Evolutionary conservation across 192 early-diverging fungal genomes (phyloP).

Genomic region (Dissophora globulifera): DNA sequence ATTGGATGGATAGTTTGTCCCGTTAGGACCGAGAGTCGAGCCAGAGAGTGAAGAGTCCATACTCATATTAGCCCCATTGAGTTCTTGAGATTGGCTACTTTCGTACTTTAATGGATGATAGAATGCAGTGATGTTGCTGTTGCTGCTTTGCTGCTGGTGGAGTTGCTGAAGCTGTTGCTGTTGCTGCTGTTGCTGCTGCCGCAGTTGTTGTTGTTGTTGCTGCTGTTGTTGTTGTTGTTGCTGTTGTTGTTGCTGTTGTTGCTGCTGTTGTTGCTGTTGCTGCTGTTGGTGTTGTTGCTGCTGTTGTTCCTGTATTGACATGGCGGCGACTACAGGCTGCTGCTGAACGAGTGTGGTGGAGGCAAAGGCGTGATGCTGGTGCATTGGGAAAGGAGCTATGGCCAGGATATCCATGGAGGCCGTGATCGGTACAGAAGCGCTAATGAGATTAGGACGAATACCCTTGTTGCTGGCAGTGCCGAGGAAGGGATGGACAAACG

Average conservation of each 20-base stretch:
- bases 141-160: slow-evolving; percentile 2
- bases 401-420: slow-evolving; percentile 47
- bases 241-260: slow-evolving; percentile 18
- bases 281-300: slow-evolving; percentile 32
- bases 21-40: not conserved
- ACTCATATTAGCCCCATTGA: not conserved
- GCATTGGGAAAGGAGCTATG: slow-evolving; percentile 25
- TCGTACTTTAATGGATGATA: slow-evolving; percentile 23
- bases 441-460: slow-evolving; percentile 13
- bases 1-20: not conserved
- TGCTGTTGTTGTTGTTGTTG: slow-evolving; percentile 22
- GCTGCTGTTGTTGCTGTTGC: slow-evolving; percentile 5
- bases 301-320: slow-evolving; percentile 30
- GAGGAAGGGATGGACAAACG: slow-evolving; percentile 12
- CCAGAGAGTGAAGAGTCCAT: not conserved
- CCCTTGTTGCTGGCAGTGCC: slow-evolving; percentile 6
- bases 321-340: slow-evolving; percentile 10
- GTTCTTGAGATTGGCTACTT: not conserved
- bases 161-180: slow-evolving; percentile 28
- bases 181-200: slow-evolving; percentile 24
- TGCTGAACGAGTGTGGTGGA: slow-evolving; percentile 14
- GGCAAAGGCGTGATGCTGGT: slow-evolving; percentile 15
- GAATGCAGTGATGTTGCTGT: slow-evolving; percentile 1
- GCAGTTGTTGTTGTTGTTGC: slow-evolving; percentile 2
- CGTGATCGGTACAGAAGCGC: slow-evolving; percentile 16